Conservation (phyloP, 208 protist genomes). For the Trypanosoma theileri region DNA sequence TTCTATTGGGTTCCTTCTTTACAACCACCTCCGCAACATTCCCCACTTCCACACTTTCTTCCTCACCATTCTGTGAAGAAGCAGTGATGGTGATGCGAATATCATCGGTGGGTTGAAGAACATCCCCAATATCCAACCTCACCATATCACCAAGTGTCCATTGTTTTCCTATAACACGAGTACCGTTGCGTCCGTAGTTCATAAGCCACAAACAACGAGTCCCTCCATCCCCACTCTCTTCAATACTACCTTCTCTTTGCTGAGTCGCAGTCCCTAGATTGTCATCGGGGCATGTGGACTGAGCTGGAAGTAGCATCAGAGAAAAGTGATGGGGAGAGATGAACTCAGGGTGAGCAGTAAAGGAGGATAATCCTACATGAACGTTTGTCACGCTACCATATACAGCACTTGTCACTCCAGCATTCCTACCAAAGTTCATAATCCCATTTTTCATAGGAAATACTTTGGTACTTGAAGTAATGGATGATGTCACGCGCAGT, state of each 20-base stretch:
- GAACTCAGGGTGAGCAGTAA: constrained; percentile 38
- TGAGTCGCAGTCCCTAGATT: background rate
- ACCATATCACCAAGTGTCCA: constrained; percentile 52
- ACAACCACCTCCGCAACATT: background rate
- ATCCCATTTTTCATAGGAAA: constrained; percentile 34
- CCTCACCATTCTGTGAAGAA: background rate
- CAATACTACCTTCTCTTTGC: constrained; percentile 13
- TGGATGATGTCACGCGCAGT: constrained; percentile 9
- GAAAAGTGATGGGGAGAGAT: constrained; percentile 63
- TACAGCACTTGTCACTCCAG: constrained; percentile 32
- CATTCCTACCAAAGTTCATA: constrained; percentile 49
- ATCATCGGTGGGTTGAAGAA: constrained; percentile 41
- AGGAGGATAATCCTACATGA: constrained; percentile 45
- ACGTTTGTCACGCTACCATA: constrained; percentile 35
- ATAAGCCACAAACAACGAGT: constrained; percentile 43
- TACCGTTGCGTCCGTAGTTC: constrained; percentile 79
- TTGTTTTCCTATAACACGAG: constrained; percentile 36
- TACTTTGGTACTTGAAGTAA: constrained; percentile 12
- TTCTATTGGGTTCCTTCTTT: background rate
- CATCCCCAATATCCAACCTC: constrained; percentile 31
- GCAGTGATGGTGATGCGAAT: constrained; percentile 27
- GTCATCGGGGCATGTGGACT: background rate
- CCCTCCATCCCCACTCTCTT: constrained; percentile 7
- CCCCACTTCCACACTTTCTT: background rate
- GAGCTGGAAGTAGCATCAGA: constrained; percentile 36